Evolutionary conservation across 768 basidiomycete genomes (phyloP).

Genomic region (Mycena galericulata): DNA sequence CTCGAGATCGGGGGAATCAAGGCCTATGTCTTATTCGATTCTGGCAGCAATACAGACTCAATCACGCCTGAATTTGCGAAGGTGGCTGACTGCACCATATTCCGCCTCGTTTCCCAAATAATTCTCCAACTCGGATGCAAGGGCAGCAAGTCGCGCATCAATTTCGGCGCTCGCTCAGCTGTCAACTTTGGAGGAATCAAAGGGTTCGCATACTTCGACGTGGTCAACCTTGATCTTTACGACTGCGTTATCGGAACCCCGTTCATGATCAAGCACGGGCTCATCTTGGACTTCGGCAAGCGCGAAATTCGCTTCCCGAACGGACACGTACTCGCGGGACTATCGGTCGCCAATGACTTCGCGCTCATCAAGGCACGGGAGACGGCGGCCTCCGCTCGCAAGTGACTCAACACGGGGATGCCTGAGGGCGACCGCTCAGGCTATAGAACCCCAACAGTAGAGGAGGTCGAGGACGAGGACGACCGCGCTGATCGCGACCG

Average conservation of each 20-base stretch:
- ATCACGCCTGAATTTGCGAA: background rate
- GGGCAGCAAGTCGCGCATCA: background rate
- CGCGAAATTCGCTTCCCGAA: background rate
- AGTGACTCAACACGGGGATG: too few species aligned
- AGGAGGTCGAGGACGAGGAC: too few species aligned
- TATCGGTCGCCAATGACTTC: background rate
- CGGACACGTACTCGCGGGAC: background rate
- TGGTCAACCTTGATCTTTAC: conserved; percentile 1
- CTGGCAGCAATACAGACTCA: background rate
- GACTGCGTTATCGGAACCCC: background rate
- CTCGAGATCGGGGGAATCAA: background rate
- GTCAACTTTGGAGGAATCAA: background rate
- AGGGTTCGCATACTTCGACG: background rate
- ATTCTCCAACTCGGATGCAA: background rate
- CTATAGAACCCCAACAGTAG: too few species aligned
- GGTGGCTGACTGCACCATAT: background rate
- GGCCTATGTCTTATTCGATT: background rate
- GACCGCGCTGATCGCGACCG: too few species aligned
- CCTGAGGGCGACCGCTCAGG: too few species aligned
- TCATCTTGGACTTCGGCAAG: background rate
- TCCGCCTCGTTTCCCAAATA: background rate
- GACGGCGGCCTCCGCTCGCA: too few species aligned
- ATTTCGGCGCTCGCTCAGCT: background rate
- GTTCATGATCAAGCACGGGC: background rate
- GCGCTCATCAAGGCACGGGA: background rate